Percentiles rank a stretch among this genome's conserved stretches.
Evolutionary conservation across 495 filamentous ascomycete genomes (phyloP).

Genomic region (Recurvomyces mirabilis): DNA sequence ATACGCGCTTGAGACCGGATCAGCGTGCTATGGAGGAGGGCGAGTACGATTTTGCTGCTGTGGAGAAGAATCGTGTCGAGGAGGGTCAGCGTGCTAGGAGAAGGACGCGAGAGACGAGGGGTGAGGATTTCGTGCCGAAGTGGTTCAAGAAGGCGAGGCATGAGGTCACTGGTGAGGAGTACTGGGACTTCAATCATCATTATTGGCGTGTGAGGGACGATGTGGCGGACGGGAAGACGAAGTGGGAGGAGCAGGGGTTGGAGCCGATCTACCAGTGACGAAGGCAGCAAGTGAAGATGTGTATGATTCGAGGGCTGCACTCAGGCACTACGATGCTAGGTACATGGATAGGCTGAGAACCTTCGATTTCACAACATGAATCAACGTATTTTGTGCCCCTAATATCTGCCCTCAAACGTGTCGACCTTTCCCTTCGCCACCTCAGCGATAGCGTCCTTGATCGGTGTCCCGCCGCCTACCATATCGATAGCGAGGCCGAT

Average conservation of each 20-base stretch:
- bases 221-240: slow-evolving; percentile 41
- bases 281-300: too few species aligned
- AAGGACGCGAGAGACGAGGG: slow-evolving; percentile 57
- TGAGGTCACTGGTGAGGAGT: slow-evolving; percentile 74
- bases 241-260: slow-evolving; percentile 42
- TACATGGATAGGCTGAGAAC: too few species aligned
- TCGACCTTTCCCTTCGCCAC: slow-evolving; percentile 16
- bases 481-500: slow-evolving; percentile 28
- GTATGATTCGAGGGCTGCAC: too few species aligned
- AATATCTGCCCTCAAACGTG: slow-evolving; percentile 22
- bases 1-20: slow-evolving; percentile 81
- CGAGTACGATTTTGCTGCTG: slow-evolving; percentile 81
- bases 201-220: slow-evolving; percentile 68
- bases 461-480: slow-evolving; percentile 25
- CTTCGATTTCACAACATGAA: too few species aligned
- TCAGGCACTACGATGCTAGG: too few species aligned
- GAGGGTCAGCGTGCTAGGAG: slow-evolving; percentile 80
- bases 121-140: slow-evolving; percentile 69
- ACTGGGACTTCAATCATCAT: slow-evolving; percentile 76
- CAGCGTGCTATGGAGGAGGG: slow-evolving; percentile 99
- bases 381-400: too few species aligned
- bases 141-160: slow-evolving; percentile 62
- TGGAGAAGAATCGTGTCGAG: slow-evolving; percentile 90
- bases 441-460: slow-evolving; percentile 18
- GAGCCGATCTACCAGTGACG: slow-evolving; percentile 64